Conservation (phyloP, 441 rosid genomes). For the Eruca vesicaria region DNA sequence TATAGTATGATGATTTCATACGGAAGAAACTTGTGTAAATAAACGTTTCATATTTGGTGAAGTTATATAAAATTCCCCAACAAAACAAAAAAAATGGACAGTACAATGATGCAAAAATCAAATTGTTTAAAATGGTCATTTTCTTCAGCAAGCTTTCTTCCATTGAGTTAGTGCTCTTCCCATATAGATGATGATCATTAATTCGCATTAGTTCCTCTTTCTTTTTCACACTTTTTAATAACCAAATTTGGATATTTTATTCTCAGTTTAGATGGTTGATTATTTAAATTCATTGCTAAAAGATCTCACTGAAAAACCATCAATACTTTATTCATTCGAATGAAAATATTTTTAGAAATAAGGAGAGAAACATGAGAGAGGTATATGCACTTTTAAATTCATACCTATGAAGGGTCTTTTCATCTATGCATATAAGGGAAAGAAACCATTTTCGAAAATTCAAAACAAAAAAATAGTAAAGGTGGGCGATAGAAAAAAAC, state of each 20-base stretch:
- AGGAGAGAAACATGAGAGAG: conserved; percentile 26
- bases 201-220: conserved; percentile 28
- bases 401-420: conserved; percentile 34
- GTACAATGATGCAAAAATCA: conserved; percentile 28
- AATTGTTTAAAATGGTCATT: conserved; percentile 35
- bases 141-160: conserved; percentile 36
- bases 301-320: conserved; percentile 15
- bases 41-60: conserved; percentile 16
- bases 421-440: conserved; percentile 19
- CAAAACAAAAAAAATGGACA: conserved; percentile 1
- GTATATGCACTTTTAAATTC: conserved; percentile 32
- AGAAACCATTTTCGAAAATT: conserved; percentile 8
- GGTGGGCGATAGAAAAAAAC: conserved; percentile 21
- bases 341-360: conserved; percentile 4
- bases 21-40: conserved; percentile 28
- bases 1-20: conserved; percentile 28
- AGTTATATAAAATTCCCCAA: conserved; percentile 16
- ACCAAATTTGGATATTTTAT: conserved; percentile 23
- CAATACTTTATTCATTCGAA: conserved; percentile 5
- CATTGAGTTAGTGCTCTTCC: conserved; percentile 41
- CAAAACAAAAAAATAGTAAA: neutral
- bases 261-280: conserved; percentile 13
- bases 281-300: conserved; percentile 13
- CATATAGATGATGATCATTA: conserved; percentile 36
- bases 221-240: conserved; percentile 11